These are phyloP conservation scores for Cinchona pubescens DNA, from an alignment of 257 asterid genomes.

Conservation along the genomic window DNA sequence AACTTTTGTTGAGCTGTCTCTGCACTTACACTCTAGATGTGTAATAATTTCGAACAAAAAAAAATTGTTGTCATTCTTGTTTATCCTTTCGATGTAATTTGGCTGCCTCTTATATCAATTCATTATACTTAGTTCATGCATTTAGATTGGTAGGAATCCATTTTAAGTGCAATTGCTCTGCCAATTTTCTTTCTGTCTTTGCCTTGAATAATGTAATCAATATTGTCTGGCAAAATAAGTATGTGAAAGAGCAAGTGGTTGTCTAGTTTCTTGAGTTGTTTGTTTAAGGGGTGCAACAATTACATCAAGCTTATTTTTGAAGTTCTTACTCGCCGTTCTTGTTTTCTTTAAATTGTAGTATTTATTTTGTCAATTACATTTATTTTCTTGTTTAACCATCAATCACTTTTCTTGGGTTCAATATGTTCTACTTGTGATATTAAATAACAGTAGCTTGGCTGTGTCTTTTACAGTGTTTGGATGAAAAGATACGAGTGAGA, in stretches of 20 bases:
- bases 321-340: not conserved
- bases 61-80: no score
- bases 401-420: not conserved
- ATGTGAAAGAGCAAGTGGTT: not conserved
- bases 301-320: no score
- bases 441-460: not conserved
- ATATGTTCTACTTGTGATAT: not conserved
- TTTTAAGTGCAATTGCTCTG: not conserved
- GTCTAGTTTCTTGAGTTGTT: not conserved
- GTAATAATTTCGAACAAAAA: no score
- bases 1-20: no score
- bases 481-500: not conserved
- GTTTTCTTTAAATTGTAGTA: constrained; percentile 10
- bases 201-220: not conserved
- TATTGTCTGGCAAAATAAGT: not conserved
- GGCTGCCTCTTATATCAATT: not conserved
- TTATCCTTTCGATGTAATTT: no score
- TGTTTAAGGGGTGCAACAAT: not conserved
- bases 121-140: not conserved
- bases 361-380: not conserved
- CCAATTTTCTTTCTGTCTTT: not conserved
- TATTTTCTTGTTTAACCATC: not conserved
- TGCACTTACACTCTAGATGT: no score
- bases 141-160: not conserved
- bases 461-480: not conserved